Evolutionary conservation across 2,329 filamentous ascomycete species (phyloP).

Genomic region (Epichloe baconii): DNA sequence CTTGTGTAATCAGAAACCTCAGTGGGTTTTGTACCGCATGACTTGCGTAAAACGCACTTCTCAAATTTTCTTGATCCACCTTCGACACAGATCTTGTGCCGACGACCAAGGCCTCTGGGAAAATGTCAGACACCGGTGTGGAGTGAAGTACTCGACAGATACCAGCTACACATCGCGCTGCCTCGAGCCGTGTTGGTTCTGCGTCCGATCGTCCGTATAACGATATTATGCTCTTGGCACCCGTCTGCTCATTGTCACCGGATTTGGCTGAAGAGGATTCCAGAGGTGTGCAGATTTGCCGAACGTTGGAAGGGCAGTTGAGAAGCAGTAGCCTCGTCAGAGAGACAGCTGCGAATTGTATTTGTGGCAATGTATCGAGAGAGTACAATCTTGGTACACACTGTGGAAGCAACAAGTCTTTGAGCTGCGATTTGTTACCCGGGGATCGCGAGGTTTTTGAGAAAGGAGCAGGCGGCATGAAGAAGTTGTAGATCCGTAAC

Average conservation of each 20-base stretch:
- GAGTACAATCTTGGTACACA: slow-evolving; percentile 42
- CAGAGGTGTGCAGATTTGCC: slow-evolving; percentile 30
- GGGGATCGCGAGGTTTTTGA: slow-evolving; percentile 51
- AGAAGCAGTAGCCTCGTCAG: slow-evolving; percentile 43
- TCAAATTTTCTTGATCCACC: slow-evolving; percentile 6
- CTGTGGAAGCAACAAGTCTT: slow-evolving; percentile 29
- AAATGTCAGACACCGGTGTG: slow-evolving; percentile 14
- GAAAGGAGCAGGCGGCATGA: slow-evolving; percentile 44
- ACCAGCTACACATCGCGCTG: slow-evolving; percentile 37
- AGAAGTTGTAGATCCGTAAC: slow-evolving; percentile 37
- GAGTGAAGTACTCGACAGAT: slow-evolving; percentile 44
- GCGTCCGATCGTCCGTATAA: slow-evolving; percentile 27
- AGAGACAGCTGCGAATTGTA: slow-evolving; percentile 47
- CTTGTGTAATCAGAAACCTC: slow-evolving; percentile 40
- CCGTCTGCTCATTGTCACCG: slow-evolving; percentile 15
- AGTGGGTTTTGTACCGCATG: slow-evolving; percentile 33
- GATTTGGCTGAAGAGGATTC: slow-evolving; percentile 13
- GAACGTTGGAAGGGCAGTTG: slow-evolving; percentile 38
- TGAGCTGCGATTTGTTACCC: slow-evolving; percentile 39
- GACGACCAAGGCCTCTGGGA: slow-evolving; percentile 15
- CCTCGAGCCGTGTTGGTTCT: slow-evolving; percentile 45
- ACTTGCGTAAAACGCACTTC: slow-evolving; percentile 29
- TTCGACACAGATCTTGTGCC: background rate
- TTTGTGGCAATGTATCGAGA: slow-evolving; percentile 36
- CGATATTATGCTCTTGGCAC: slow-evolving; percentile 23